phyloP scores from a whole-genome alignment of 257 asterid genomes.

The Eustoma russellianum region DNA sequence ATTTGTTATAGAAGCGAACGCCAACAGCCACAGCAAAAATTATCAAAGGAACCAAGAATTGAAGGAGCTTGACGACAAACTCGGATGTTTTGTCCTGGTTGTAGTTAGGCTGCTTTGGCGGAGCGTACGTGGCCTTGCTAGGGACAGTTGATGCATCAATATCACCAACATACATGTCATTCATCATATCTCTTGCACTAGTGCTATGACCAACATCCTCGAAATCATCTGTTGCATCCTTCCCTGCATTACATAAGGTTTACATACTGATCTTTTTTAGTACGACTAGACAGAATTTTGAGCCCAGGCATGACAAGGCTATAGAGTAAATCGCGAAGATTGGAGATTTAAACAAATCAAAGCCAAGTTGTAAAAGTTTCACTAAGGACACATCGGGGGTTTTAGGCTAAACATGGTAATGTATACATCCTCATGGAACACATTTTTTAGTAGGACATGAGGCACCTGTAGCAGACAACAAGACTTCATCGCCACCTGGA shows the following conservation, averaged over 20 bases:
- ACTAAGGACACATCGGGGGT: too few relatives aligned
- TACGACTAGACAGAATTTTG: too few relatives aligned
- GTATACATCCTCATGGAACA: background rate
- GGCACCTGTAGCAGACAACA: constrained; percentile 70
- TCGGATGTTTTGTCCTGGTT: constrained; percentile 56
- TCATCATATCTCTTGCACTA: constrained; percentile 58
- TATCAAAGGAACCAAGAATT: constrained; percentile 64
- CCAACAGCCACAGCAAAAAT: constrained; percentile 64
- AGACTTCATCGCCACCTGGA: constrained; percentile 91
- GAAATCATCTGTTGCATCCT: constrained; percentile 78
- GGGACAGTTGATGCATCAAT: constrained; percentile 47
- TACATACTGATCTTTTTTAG: too few relatives aligned
- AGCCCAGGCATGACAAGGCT: too few relatives aligned
- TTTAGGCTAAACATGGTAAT: too few relatives aligned
- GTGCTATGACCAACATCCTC: constrained; percentile 86
- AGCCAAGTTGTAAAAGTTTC: background rate
- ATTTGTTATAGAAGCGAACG: constrained; percentile 63
- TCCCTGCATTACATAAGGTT: constrained; percentile 39
- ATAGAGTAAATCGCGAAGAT: too few relatives aligned
- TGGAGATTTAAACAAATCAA: background rate
- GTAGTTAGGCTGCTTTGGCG: constrained; percentile 50
- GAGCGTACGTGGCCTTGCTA: constrained; percentile 31
- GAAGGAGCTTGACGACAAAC: constrained; percentile 63
- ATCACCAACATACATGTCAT: constrained; percentile 54
- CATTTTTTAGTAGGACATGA: background rate